A percentile compares a stretch with the other conserved stretches of the same genome.
phyloP scores from a whole-genome alignment of 805 yeast species.

The Teunomyces lycoperdinae region DNA sequence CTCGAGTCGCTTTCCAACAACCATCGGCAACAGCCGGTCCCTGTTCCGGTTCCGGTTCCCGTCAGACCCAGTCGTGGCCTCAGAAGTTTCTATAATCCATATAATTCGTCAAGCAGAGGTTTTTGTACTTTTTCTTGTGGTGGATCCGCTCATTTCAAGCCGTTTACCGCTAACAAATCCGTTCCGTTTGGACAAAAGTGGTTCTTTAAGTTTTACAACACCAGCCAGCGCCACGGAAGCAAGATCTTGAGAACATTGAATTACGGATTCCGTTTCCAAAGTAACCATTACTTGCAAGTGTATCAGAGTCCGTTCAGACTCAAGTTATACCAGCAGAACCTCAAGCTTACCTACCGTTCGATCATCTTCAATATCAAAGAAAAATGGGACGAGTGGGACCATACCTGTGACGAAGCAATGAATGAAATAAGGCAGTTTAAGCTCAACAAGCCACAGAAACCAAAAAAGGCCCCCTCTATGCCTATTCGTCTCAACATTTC shows the following conservation, averaged over 20 bases:
- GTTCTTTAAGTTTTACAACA: constrained; percentile 12
- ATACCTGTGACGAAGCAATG: not conserved
- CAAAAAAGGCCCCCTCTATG: not conserved
- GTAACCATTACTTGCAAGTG: constrained; percentile 20
- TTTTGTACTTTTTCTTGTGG: constrained; percentile 5
- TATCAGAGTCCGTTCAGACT: constrained; percentile 17
- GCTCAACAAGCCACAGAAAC: not conserved
- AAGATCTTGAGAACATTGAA: constrained; percentile 3
- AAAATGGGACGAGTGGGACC: not conserved
- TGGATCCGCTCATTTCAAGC: constrained; percentile 6
- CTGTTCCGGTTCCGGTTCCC: constrained; percentile 33
- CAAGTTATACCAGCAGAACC: constrained; percentile 18
- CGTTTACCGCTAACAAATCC: constrained; percentile 6
- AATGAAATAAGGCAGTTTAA: not conserved
- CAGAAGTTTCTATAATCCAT: constrained; percentile 6
- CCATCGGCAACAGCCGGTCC: constrained; percentile 20
- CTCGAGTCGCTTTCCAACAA: constrained; percentile 47
- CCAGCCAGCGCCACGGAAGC: constrained; percentile 3
- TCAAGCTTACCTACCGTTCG: constrained; percentile 18
- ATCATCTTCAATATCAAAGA: constrained; percentile 11
- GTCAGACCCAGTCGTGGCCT: constrained; percentile 14
- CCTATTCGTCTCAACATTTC: constrained; percentile 27
- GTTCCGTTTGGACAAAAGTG: constrained; percentile 6
- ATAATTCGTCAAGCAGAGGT: not conserved
- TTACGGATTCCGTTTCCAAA: constrained; percentile 16